A percentile compares a stretch with the other conserved stretches of the same genome.
phyloP scores from a whole-genome alignment of 2,329 filamentous ascomycete genomes.

The Fusarium sambucinum region DNA sequence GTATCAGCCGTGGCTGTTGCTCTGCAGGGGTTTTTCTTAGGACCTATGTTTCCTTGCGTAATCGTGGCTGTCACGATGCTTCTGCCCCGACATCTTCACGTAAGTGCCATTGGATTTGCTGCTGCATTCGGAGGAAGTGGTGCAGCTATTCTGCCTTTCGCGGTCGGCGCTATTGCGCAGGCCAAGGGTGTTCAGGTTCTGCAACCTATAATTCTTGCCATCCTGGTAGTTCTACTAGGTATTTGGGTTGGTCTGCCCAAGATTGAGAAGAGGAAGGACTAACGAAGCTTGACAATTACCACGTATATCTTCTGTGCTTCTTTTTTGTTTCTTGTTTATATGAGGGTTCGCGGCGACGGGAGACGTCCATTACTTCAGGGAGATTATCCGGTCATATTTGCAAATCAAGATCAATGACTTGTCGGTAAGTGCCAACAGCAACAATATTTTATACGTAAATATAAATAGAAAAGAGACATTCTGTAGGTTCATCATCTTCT shows the following conservation, averaged over 20 bases:
- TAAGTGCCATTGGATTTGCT: constrained; percentile 80
- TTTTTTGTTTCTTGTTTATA: neutral
- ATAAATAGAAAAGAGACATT: too few relatives aligned
- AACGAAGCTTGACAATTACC: neutral
- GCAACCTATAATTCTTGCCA: constrained; percentile 66
- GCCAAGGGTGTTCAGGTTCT: constrained; percentile 66
- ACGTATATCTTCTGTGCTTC: too few relatives aligned
- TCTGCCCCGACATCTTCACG: constrained; percentile 78
- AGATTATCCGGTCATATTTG: too few relatives aligned
- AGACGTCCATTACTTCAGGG: neutral
- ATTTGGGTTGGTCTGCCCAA: constrained; percentile 62
- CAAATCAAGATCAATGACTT: too few relatives aligned
- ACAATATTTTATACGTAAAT: too few relatives aligned
- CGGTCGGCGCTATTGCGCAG: constrained; percentile 74
- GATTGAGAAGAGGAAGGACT: constrained; percentile 57
- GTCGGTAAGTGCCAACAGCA: too few relatives aligned
- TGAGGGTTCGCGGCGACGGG: neutral
- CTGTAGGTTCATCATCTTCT: too few relatives aligned
- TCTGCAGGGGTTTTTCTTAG: constrained; percentile 82
- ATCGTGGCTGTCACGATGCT: constrained; percentile 76
- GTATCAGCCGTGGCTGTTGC: constrained; percentile 78
- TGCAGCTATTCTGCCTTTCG: constrained; percentile 73
- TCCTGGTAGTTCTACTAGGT: constrained; percentile 59
- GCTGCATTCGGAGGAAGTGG: constrained; percentile 80
- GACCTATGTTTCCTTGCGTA: constrained; percentile 79